Percentiles rank a stretch among this genome's conserved stretches.
These are phyloP conservation scores for Sodiomyces alkalinus DNA, from an alignment of 2,329 filamentous ascomycete genomes.

Conservation along the genomic window DNA sequence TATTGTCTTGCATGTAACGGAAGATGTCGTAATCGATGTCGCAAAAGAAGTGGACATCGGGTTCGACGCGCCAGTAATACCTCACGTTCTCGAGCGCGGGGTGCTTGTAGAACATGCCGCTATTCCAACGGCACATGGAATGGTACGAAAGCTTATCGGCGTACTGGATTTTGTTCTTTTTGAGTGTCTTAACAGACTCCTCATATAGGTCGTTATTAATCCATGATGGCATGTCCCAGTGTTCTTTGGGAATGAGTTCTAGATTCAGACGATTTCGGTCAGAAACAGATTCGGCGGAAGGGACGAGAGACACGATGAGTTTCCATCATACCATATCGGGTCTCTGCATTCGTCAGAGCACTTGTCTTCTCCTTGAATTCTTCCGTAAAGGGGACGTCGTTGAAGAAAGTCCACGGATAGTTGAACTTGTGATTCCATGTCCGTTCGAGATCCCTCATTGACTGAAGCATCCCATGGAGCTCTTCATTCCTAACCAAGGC, in stretches of 20 bases:
- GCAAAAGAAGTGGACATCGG: slow-evolving; percentile 98
- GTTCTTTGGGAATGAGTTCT: slow-evolving; percentile 86
- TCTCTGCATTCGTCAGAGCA: slow-evolving; percentile 76
- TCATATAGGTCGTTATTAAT: slow-evolving; percentile 77
- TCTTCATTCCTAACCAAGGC: slow-evolving; percentile 89
- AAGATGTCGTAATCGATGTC: slow-evolving; percentile 98
- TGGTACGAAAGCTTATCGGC: slow-evolving; percentile 82
- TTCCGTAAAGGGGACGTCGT: slow-evolving; percentile 82
- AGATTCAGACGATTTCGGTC: slow-evolving; percentile 10
- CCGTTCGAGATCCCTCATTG: slow-evolving; percentile 80
- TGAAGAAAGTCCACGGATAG: slow-evolving; percentile 99
- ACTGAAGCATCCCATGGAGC: slow-evolving; percentile 65
- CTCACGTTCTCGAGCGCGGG: slow-evolving; percentile 67
- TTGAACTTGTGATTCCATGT: slow-evolving; percentile 99
- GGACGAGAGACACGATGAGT: too few species aligned
- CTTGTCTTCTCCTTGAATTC: slow-evolving; percentile 79
- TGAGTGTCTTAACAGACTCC: slow-evolving; percentile 69
- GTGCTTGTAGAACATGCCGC: slow-evolving; percentile 94
- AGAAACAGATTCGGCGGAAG: slow-evolving; percentile 1
- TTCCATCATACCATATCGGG: slow-evolving; percentile 45
- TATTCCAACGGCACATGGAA: slow-evolving; percentile 99
- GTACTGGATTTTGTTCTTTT: slow-evolving; percentile 82
- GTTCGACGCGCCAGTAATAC: slow-evolving; percentile 98
- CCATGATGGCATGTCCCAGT: slow-evolving; percentile 87
- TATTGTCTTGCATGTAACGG: slow-evolving; percentile 93